A percentile compares a stretch with the other conserved stretches of the same genome.
Conservation (phyloP, 2,329 filamentous ascomycete genomes). For the Rachicladosporium sp. region DNA sequence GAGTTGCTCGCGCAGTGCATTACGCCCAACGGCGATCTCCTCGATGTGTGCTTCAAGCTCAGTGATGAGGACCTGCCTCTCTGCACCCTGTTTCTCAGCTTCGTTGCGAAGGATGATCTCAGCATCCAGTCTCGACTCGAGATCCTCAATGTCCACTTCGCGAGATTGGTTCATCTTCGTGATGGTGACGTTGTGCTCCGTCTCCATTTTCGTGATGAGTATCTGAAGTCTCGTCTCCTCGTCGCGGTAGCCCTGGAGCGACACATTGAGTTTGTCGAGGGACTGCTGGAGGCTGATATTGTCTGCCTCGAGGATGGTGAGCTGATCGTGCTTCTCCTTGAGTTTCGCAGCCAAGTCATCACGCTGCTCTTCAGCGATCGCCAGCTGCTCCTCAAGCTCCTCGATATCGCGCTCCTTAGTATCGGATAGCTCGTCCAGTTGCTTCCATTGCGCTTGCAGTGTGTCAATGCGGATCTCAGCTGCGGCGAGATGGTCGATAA, state of each 20-base stretch:
- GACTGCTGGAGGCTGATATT: conserved; percentile 24
- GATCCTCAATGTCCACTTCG: conserved; percentile 22
- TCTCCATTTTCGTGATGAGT: conserved; percentile 28
- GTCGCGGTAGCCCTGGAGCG: conserved; percentile 27
- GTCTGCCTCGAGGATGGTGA: conserved; percentile 14
- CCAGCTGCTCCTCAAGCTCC: conserved; percentile 26
- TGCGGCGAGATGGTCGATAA: conserved; percentile 25
- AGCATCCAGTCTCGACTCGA: conserved; percentile 25
- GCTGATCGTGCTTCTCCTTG: conserved; percentile 12
- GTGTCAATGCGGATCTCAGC: conserved; percentile 23
- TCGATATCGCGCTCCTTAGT: conserved; percentile 26
- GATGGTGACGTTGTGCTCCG: conserved; percentile 25
- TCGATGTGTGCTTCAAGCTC: conserved; percentile 27
- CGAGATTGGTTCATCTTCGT: conserved; percentile 28
- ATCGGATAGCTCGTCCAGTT: conserved; percentile 27
- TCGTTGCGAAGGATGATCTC: conserved; percentile 26
- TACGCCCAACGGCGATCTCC: conserved; percentile 25
- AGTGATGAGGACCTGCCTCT: conserved; percentile 28
- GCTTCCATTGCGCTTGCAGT: conserved; percentile 25
- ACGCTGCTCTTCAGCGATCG: conserved; percentile 22
- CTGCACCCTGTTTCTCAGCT: conserved; percentile 27
- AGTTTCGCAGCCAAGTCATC: conserved; percentile 15
- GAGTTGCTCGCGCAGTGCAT: conserved; percentile 22
- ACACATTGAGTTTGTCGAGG: conserved; percentile 25
- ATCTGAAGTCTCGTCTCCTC: conserved; percentile 27